Percentiles rank a stretch among this genome's conserved stretches.
phyloP scores from a whole-genome alignment of 2,329 filamentous ascomycete species.

The Blastomyces emzantsi region DNA sequence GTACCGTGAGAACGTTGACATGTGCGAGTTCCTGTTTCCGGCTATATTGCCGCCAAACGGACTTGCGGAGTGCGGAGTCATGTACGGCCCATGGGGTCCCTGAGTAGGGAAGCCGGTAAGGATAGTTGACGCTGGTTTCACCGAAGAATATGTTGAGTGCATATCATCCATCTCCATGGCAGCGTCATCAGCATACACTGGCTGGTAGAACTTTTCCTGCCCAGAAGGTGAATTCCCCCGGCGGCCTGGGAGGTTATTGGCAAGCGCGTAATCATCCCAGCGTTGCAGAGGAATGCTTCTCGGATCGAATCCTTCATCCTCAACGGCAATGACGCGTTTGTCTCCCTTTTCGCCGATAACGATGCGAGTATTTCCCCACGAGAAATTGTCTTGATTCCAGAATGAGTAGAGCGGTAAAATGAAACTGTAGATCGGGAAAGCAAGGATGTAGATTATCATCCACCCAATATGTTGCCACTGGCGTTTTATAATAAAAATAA shows the following conservation, averaged over 20 bases:
- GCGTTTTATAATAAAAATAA: constrained; percentile 93
- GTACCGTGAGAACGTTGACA: constrained; percentile 57
- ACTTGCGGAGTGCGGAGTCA: constrained; percentile 74
- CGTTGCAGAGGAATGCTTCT: constrained; percentile 86
- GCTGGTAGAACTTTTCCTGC: constrained; percentile 52
- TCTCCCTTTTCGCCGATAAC: constrained; percentile 89
- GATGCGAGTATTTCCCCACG: constrained; percentile 96
- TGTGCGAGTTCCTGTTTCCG: constrained; percentile 57
- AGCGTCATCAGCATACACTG: constrained; percentile 59
- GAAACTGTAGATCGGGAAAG: constrained; percentile 89
- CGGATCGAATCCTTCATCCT: constrained; percentile 80
- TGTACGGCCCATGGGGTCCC: constrained; percentile 52
- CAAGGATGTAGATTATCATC: constrained; percentile 99
- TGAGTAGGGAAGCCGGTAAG: constrained; percentile 71
- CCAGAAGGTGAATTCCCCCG: constrained; percentile 60
- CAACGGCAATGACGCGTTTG: constrained; percentile 79
- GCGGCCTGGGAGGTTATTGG: constrained; percentile 83
- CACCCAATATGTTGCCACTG: constrained; percentile 98
- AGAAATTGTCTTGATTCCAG: constrained; percentile 99
- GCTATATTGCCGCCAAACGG: constrained; percentile 51
- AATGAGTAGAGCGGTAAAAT: constrained; percentile 92
- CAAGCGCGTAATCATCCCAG: constrained; percentile 90
- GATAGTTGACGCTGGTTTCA: constrained; percentile 76
- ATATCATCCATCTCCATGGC: constrained; percentile 96
- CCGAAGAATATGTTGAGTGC: constrained; percentile 89